Conservation (phyloP, 208 protist genomes). For the Leishmania turanica region DNA sequence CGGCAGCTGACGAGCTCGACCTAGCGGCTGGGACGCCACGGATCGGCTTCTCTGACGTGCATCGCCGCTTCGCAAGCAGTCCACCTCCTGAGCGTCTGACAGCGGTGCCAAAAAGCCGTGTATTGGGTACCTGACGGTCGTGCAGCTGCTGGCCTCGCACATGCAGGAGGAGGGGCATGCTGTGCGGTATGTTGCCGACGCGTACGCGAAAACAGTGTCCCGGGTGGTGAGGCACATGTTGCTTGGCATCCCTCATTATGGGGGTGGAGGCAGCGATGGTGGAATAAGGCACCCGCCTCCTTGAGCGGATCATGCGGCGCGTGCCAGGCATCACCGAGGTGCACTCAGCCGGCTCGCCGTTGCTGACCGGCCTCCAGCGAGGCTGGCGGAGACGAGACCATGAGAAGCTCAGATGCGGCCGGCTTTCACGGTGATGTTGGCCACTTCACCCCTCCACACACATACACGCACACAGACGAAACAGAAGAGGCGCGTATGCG, state of each 20-base stretch:
- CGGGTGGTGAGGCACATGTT: constrained; percentile 57
- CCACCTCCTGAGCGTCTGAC: constrained; percentile 25
- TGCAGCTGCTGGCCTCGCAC: constrained; percentile 36
- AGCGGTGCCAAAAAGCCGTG: constrained; percentile 5
- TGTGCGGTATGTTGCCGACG: constrained; percentile 38
- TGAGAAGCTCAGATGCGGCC: neutral
- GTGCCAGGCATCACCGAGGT: constrained; percentile 26
- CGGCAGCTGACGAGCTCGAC: constrained; percentile 19
- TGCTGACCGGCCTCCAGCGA: constrained; percentile 28
- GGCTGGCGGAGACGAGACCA: constrained; percentile 1
- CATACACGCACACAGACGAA: neutral
- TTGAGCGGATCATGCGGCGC: constrained; percentile 53
- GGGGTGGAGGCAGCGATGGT: constrained; percentile 54
- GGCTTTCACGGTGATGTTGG: neutral
- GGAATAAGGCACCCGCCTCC: constrained; percentile 31
- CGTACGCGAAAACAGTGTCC: constrained; percentile 32
- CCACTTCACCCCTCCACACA: neutral
- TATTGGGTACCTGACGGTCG: constrained; percentile 39
- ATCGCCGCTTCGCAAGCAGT: constrained; percentile 28
- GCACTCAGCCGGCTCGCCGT: constrained; percentile 24
- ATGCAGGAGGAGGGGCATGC: constrained; percentile 35
- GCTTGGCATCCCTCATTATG: constrained; percentile 35
- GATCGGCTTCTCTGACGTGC: constrained; percentile 35
- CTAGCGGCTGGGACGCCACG: constrained; percentile 28
- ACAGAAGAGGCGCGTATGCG: neutral